Conservation (phyloP, 768 basidiomycete species). For the Sarcomyxa edulis region DNA sequence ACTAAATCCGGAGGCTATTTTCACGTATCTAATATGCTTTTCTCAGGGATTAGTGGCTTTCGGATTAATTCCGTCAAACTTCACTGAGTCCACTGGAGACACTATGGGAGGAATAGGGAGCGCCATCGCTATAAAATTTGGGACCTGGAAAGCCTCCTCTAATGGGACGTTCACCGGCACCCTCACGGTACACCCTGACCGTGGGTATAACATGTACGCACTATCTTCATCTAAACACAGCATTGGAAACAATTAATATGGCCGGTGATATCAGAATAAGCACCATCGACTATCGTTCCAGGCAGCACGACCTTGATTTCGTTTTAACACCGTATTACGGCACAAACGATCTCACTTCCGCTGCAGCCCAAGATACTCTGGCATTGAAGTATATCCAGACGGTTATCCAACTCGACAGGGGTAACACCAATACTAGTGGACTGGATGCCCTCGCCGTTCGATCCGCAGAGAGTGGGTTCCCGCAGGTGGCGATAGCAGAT, state of each 20-base stretch:
- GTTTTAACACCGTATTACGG: conserved; percentile 51
- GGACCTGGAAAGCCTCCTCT: conserved; percentile 30
- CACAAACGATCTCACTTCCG: conserved; percentile 37
- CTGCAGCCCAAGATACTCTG: conserved; percentile 46
- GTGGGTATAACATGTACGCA: conserved; percentile 53
- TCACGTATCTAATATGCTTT: not conserved
- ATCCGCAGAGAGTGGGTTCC: conserved; percentile 25
- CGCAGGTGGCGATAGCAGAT: conserved; percentile 26
- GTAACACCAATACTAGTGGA: conserved; percentile 43
- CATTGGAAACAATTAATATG: too few relatives aligned
- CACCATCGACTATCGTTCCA: conserved; percentile 56
- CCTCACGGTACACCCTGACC: conserved; percentile 43
- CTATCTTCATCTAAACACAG: too few relatives aligned
- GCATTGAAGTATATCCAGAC: conserved; percentile 45
- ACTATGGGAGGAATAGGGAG: conserved; percentile 62
- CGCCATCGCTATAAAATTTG: conserved; percentile 50
- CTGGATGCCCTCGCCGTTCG: conserved; percentile 49
- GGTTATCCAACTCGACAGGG: conserved; percentile 42
- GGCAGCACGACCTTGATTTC: conserved; percentile 61
- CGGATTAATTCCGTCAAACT: conserved; percentile 55
- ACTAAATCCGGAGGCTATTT: not conserved
- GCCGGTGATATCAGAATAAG: conserved; percentile 32
- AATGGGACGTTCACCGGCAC: conserved; percentile 39
- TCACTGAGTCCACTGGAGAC: conserved; percentile 51
- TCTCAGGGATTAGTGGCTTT: conserved; percentile 52